A percentile compares a stretch with the other conserved stretches of the same genome.
Conservation (phyloP, 441 rosid species). For the Corymbia citriodora region DNA sequence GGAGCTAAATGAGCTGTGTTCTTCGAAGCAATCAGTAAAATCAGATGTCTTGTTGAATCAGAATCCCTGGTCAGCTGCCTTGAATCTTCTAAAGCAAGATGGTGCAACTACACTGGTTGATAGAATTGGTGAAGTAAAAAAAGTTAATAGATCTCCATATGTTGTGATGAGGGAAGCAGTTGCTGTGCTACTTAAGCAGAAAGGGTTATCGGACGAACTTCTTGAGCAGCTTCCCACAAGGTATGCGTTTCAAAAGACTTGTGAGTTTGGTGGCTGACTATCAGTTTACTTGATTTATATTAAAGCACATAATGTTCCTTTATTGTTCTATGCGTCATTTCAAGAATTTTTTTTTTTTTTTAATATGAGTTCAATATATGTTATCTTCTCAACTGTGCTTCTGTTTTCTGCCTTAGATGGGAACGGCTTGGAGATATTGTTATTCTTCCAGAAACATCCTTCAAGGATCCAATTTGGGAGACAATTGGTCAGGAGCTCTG, state of each 20-base stretch:
- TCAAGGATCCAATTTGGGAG: slow-evolving; percentile 79
- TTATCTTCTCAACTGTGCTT: background rate
- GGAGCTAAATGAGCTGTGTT: slow-evolving; percentile 18
- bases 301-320: slow-evolving; percentile 7
- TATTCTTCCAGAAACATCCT: slow-evolving; percentile 77
- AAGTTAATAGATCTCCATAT: slow-evolving; percentile 54
- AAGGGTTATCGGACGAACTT: slow-evolving; percentile 50
- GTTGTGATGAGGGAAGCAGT: slow-evolving; percentile 59
- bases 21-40: slow-evolving; percentile 18
- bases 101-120: slow-evolving; percentile 46
- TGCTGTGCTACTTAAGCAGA: slow-evolving; percentile 39
- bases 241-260: slow-evolving; percentile 25
- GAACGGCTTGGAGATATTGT: slow-evolving; percentile 86
- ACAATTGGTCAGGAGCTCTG: slow-evolving; percentile 68
- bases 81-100: slow-evolving; percentile 50
- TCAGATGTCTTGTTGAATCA: slow-evolving; percentile 29
- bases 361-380: background rate
- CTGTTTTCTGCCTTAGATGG: slow-evolving; percentile 50
- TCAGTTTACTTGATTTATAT: background rate
- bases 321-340: background rate
- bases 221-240: slow-evolving; percentile 69
- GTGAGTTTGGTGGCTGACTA: background rate
- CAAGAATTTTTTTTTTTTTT: background rate
- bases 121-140: slow-evolving; percentile 49
- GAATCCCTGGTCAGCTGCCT: slow-evolving; percentile 43